Conservation (phyloP, 2,329 filamentous ascomycete genomes). For the Penicillium sp. region DNA sequence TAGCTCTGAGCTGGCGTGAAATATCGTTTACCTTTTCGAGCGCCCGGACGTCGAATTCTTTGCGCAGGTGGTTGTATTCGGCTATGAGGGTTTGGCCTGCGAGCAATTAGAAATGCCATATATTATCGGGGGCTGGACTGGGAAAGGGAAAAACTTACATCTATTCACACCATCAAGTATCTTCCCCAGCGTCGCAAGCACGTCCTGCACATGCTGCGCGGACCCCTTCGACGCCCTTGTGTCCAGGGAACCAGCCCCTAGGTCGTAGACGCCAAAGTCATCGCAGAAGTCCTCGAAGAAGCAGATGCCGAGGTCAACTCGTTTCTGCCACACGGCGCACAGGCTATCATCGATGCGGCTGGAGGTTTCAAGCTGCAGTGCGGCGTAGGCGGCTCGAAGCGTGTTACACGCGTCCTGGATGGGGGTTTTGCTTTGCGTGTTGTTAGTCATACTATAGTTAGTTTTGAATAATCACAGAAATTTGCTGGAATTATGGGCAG, state of each 20-base stretch:
- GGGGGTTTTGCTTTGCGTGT: background rate
- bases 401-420: background rate
- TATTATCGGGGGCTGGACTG: too few species aligned
- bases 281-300: background rate
- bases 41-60: background rate
- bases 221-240: too few species aligned
- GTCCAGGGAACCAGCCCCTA: background rate
- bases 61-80: background rate
- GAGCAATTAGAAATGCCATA: background rate
- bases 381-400: background rate
- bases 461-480: too few species aligned
- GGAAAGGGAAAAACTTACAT: background rate
- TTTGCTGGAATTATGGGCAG: too few species aligned
- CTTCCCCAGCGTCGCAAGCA: background rate
- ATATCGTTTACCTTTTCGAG: background rate
- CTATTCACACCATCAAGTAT: background rate
- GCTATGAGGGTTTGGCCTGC: background rate
- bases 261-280: background rate
- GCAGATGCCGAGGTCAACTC: background rate
- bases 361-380: background rate
- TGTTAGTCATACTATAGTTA: background rate
- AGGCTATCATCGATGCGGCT: background rate
- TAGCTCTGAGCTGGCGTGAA: background rate
- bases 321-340: background rate
- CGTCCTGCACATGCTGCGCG: background rate